phyloP scores from a whole-genome alignment of 1,284 basidiomycete species.

The Melanopsichium pennsylvanicum region DNA sequence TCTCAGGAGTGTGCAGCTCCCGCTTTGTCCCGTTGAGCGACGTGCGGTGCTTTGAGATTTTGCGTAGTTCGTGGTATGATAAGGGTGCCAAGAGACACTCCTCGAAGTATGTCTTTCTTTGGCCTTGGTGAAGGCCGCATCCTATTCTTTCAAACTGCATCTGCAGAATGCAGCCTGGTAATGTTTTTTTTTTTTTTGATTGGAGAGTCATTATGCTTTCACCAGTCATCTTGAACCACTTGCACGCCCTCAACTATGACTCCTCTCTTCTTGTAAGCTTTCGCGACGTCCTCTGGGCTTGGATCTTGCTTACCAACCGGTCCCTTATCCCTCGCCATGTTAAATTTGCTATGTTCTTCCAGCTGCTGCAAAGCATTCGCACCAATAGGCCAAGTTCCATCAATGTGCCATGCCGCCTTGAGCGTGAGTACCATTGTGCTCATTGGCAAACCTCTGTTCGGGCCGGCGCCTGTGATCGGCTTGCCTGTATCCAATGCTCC shows the following conservation, averaged over 20 bases:
- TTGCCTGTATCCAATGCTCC: slow-evolving; percentile 25
- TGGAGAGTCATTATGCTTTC: too few relatives aligned
- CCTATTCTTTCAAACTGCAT: too few relatives aligned
- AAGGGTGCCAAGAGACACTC: too few relatives aligned
- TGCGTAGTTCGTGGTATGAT: too few relatives aligned
- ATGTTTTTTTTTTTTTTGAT: too few relatives aligned
- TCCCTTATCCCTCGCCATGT: slow-evolving; percentile 6
- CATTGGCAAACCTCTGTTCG: slow-evolving; percentile 28
- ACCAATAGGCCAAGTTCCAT: slow-evolving; percentile 41
- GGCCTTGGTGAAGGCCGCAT: too few relatives aligned
- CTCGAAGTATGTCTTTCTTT: too few relatives aligned
- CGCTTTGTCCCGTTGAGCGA: too few relatives aligned
- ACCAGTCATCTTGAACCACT: slow-evolving; percentile 22
- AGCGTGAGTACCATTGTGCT: slow-evolving; percentile 23
- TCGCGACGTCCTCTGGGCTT: slow-evolving; percentile 15
- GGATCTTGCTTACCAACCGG: slow-evolving; percentile 40
- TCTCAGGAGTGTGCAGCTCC: too few relatives aligned
- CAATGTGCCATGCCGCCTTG: slow-evolving; percentile 38
- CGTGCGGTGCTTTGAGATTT: too few relatives aligned
- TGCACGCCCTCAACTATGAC: slow-evolving; percentile 13
- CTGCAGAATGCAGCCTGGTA: too few relatives aligned
- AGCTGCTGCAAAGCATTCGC: slow-evolving; percentile 22
- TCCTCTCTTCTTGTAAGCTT: slow-evolving; percentile 12
- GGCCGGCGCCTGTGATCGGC: slow-evolving; percentile 31
- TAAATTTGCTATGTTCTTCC: slow-evolving; percentile 14